Evolutionary conservation across 1,139 yeast species (phyloP), one percentile per base, ranked within the genome.

Genomic region (Saccharomyces hybrid): DNA sequence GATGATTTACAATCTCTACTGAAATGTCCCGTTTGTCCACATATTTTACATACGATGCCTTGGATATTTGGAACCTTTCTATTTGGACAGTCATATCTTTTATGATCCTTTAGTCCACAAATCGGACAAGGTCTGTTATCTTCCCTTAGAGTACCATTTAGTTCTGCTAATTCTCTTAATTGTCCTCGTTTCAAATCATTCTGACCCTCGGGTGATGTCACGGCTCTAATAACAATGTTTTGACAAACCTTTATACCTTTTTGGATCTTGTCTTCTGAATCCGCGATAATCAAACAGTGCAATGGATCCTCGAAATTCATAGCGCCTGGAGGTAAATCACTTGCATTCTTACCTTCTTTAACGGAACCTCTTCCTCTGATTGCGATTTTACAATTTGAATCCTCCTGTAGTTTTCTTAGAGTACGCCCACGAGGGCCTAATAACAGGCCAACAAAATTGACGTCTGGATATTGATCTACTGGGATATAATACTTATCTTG

Each of bases 401-500:
- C 83, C 51, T 82, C 84, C 67, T 91, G 96, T 71, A 95, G 73
- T 63, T 83, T 82, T 58, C 88, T 81, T 62, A 91, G 72, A 0
- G 97, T 93, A 62, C 87, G 85, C 25, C 98, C 99, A 75, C 99
- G 84, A 32, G 99, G 99, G 0, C 99, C 99, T 54, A 93, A 72
- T 41, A 93, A 74, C 53, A 88, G 77, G 0, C 99, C 99, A 53
- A 93, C 88, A 66, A 91, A 91, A 71, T 93, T 93, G 61, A 93
- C 85, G 52, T 87, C 95, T 0, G 98, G 98, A 70, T 89, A 86
- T 58, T 90, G 95, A 52, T 84, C 80, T 1, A 82, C 87, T 0
- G 99, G 98, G 20, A 93, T 81, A 67, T 82, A 91, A 52, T 89
- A 78, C 70, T 90, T 93, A 62, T 91, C 96, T 53, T 79, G 78